Evolutionary conservation across 257 asterid genomes (phyloP).

Genomic region (Solanum dulcamara): DNA sequence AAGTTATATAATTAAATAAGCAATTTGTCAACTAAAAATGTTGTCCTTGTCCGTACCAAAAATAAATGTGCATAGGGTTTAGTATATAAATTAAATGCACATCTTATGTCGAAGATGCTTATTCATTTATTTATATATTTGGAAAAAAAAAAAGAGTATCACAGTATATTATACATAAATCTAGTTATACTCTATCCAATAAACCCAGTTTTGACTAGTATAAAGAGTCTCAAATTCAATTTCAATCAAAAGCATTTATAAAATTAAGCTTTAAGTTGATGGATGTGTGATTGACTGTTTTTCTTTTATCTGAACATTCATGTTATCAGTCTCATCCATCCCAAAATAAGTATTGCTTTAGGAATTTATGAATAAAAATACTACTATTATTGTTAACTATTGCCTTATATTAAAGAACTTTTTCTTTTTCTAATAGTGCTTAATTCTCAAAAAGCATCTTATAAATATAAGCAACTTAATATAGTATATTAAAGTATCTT

Average conservation of each 20-base stretch:
- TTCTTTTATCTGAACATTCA: too few relatives aligned
- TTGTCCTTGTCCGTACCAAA: not conserved
- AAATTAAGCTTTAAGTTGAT: not conserved
- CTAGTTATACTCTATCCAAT: not conserved
- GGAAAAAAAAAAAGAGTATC: not conserved
- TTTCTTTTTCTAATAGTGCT: too few relatives aligned
- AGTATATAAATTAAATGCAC: not conserved
- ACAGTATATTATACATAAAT: not conserved
- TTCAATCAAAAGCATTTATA: not conserved
- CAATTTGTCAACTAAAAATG: not conserved
- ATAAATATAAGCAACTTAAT: rapidly evolving
- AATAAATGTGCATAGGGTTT: not conserved
- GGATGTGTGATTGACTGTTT: not conserved
- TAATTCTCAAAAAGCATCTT: too few relatives aligned
- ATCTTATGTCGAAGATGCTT: not conserved
- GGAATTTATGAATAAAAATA: too few relatives aligned
- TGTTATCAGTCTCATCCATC: too few relatives aligned
- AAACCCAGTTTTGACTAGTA: not conserved
- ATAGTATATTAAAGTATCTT: too few relatives aligned
- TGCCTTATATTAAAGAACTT: too few relatives aligned
- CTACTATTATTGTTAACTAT: too few relatives aligned
- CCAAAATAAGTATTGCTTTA: not conserved
- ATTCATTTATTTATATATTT: not conserved
- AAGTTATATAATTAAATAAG: not conserved
- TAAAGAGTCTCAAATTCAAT: not conserved